These are phyloP conservation scores for Acacia pycnantha DNA, from an alignment of 331 rosid species.

Conservation along the genomic window DNA sequence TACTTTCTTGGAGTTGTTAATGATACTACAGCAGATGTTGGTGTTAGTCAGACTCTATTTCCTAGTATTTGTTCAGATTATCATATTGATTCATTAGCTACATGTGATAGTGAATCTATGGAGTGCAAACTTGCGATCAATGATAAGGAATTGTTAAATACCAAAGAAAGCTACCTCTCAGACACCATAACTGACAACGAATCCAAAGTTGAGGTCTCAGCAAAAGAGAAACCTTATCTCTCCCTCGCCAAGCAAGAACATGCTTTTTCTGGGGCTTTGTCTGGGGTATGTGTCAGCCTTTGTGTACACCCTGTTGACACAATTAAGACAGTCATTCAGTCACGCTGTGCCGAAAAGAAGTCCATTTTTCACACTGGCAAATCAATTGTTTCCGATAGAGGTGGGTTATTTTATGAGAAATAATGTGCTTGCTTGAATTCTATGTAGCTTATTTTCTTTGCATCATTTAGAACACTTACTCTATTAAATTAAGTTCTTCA, in stretches of 20 bases:
- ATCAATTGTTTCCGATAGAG: slow-evolving; percentile 87
- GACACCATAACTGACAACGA: slow-evolving; percentile 32
- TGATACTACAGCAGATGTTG: slow-evolving; percentile 29
- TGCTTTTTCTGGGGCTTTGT: slow-evolving; percentile 95
- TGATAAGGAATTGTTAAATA: slow-evolving; percentile 41
- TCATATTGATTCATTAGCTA: slow-evolving; percentile 40
- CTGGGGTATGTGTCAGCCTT: slow-evolving; percentile 90
- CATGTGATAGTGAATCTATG: slow-evolving; percentile 31
- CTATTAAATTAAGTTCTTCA: slow-evolving; percentile 21
- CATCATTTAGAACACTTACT: slow-evolving; percentile 19
- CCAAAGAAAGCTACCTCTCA: slow-evolving; percentile 33
- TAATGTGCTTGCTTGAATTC: slow-evolving; percentile 12
- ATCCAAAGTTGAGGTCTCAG: slow-evolving; percentile 36
- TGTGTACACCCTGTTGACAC: slow-evolving; percentile 96
- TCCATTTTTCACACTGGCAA: slow-evolving; percentile 76
- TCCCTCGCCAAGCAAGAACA: slow-evolving; percentile 70
- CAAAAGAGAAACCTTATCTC: slow-evolving; percentile 39
- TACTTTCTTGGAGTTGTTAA: slow-evolving; percentile 44
- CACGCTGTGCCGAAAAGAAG: slow-evolving; percentile 68
- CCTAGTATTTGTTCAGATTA: slow-evolving; percentile 43
- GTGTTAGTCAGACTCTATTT: slow-evolving; percentile 33
- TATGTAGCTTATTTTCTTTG: slow-evolving; percentile 8
- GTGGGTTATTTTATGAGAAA: slow-evolving; percentile 44
- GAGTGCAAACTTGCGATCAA: slow-evolving; percentile 35
- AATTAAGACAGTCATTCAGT: slow-evolving; percentile 83